Base-by-base conservation (phyloP, 2,329 filamentous ascomycete species). In the Cytospora piceicola region DNA sequence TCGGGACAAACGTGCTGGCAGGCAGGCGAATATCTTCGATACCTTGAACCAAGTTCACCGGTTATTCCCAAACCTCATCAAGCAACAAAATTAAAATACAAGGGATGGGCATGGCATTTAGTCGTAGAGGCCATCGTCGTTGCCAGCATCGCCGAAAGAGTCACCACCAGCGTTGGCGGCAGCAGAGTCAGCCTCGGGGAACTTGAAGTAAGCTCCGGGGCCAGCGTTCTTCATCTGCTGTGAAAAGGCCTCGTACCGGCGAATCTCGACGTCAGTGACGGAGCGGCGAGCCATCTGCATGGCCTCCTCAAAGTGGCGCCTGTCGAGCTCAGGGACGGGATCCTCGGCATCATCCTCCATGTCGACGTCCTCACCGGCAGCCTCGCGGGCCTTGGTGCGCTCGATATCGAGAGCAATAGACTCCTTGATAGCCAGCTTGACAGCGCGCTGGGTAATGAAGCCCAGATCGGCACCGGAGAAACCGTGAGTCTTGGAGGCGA, bases 401-500 rank as follows among this genome's bases (percentile, higher is more conserved):
- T 96, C 92, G 72, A 99, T 98, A 69, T 98, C 94, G 56, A 85
- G 77, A 22, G 88, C 83, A 73, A 99, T 99, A 34, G 94, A 89
- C 83, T 99, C 90, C 87, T 99, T 99, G 84, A 99, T 99, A 73
- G 95, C 95, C 75, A 98, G 90, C 89, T 99, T 99, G 85, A 97
- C 95, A 62, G 95, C 95, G 78, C 95, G 93, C 84, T 99, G 95
- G 29, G 95, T 97, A 77, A 99, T 94, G 84, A 98, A 99, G 69
- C 95, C 95, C 78, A 99, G 87, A 91, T 99, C 95, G 75, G 95
- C 95, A 94, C 95, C 95, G 65, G 95, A 98, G 88, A 98, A 99
- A 69, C 95, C 95, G 82, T 99, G 93, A 7, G 95, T 99, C 86
- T 96, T 96, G 81, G 90, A 90, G 63, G 95, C 94, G 76, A 99